Conservation (phyloP, 208 protist species). For the Wallacemonas sp. region DNA sequence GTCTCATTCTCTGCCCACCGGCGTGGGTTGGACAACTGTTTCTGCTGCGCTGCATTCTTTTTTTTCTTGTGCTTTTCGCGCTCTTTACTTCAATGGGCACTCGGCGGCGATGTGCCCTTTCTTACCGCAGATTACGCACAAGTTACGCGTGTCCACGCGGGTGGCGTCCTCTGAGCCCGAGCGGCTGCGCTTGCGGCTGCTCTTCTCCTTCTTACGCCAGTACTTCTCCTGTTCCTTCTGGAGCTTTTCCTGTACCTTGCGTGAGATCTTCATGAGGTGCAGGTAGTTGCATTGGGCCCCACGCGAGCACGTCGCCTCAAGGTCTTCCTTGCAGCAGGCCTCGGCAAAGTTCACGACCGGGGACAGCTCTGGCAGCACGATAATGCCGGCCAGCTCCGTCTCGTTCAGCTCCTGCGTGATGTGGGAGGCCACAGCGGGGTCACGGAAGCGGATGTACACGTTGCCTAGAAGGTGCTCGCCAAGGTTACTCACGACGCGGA, state of each 20-base stretch:
- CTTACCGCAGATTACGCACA: slow-evolving; percentile 73
- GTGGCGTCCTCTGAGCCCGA: slow-evolving; percentile 13
- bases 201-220: slow-evolving; percentile 54
- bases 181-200: slow-evolving; percentile 30
- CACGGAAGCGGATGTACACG: slow-evolving; percentile 96
- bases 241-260: slow-evolving; percentile 80
- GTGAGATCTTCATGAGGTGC: slow-evolving; percentile 94
- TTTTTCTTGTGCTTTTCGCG: slow-evolving; percentile 7
- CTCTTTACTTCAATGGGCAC: slow-evolving; percentile 57
- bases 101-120: slow-evolving; percentile 53
- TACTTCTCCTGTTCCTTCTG: slow-evolving; percentile 84
- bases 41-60: too few relatives aligned
- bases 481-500: slow-evolving; percentile 96
- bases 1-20: too few relatives aligned
- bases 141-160: slow-evolving; percentile 19
- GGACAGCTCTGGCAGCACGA: slow-evolving; percentile 94
- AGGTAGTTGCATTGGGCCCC: slow-evolving; percentile 98
- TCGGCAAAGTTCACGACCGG: slow-evolving; percentile 98
- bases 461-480: slow-evolving; percentile 97
- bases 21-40: too few relatives aligned
- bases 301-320: slow-evolving; percentile 91
- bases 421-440: slow-evolving; percentile 82
- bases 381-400: slow-evolving; percentile 86
- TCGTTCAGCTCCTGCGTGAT: slow-evolving; percentile 81
- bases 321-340: slow-evolving; percentile 96